A percentile compares a stretch with the other conserved stretches of the same genome.
Conservation (phyloP, 257 asterid species). For the Nicotiana obtusifolia region DNA sequence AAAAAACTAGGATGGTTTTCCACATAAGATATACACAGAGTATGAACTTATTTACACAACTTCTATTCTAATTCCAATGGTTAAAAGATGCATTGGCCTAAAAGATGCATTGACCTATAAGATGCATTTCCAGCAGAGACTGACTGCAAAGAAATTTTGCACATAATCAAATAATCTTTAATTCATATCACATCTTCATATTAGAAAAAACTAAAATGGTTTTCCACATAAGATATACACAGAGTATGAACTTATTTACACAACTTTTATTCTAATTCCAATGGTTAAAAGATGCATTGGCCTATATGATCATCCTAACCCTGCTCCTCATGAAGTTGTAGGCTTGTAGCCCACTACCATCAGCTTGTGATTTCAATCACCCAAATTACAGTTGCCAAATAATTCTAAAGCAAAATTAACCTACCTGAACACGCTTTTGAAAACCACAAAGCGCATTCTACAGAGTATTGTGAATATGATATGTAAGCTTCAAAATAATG, state of each 20-base stretch:
- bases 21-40: background rate
- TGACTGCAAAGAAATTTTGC: too few relatives aligned
- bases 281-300: background rate
- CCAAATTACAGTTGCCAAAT: background rate
- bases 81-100: background rate
- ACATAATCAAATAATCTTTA: too few relatives aligned
- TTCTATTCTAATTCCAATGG: background rate
- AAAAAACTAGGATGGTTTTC: background rate
- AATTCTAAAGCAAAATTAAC: background rate
- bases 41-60: background rate
- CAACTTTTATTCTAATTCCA: background rate
- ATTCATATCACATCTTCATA: too few relatives aligned
- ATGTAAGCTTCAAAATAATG: background rate
- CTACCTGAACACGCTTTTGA: background rate
- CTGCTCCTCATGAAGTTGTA: slow-evolving; percentile 7
- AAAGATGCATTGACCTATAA: too few relatives aligned
- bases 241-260: background rate
- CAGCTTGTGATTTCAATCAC: background rate
- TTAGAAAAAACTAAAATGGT: too few relatives aligned
- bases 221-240: background rate
- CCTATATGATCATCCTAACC: background rate
- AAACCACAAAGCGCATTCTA: background rate
- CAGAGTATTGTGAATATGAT: background rate
- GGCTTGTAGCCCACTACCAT: background rate
- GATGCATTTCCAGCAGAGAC: too few relatives aligned